phyloP scores from a whole-genome alignment of 495 filamentous ascomycete genomes.

The Hypoxylon crocopeplum region DNA sequence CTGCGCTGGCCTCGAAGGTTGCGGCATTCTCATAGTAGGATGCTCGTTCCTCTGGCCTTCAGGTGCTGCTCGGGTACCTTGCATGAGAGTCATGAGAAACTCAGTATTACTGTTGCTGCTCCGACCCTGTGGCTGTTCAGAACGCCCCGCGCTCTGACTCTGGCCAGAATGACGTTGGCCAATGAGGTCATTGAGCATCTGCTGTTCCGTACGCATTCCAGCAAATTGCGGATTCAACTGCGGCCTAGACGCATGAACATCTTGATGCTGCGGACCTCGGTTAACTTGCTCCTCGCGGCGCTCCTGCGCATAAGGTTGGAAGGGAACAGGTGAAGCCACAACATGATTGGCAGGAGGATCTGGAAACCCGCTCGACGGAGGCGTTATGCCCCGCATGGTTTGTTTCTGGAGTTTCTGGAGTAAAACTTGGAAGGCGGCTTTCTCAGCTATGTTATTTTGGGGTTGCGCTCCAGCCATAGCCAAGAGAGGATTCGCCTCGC shows the following conservation, averaged over 20 bases:
- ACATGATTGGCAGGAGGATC: conserved; percentile 43
- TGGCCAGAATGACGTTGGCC: conserved; percentile 57
- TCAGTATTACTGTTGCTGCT: conserved; percentile 57
- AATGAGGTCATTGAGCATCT: conserved; percentile 59
- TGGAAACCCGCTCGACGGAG: conserved; percentile 33
- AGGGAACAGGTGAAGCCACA: conserved; percentile 50
- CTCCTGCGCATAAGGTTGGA: conserved; percentile 52
- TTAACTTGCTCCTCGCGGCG: conserved; percentile 47
- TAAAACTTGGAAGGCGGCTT: conserved; percentile 87
- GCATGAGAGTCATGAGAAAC: conserved; percentile 64
- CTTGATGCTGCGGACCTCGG: conserved; percentile 47
- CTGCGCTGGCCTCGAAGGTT: conserved; percentile 45
- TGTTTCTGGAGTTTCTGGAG: conserved; percentile 75
- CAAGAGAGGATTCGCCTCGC: conserved; percentile 39
- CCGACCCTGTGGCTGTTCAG: conserved; percentile 45
- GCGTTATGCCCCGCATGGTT: conserved; percentile 35
- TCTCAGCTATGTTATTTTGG: conserved; percentile 72
- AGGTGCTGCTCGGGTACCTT: conserved; percentile 49
- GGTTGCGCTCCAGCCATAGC: conserved; percentile 41
- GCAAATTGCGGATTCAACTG: conserved; percentile 47
- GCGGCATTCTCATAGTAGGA: conserved; percentile 45
- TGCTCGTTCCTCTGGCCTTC: conserved; percentile 54
- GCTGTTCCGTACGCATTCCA: conserved; percentile 55
- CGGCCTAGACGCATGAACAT: conserved; percentile 53
- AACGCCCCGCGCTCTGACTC: conserved; percentile 38